Evolutionary conservation across 805 yeast genomes (phyloP).

Genomic region (Hanseniaspora lachancei): DNA sequence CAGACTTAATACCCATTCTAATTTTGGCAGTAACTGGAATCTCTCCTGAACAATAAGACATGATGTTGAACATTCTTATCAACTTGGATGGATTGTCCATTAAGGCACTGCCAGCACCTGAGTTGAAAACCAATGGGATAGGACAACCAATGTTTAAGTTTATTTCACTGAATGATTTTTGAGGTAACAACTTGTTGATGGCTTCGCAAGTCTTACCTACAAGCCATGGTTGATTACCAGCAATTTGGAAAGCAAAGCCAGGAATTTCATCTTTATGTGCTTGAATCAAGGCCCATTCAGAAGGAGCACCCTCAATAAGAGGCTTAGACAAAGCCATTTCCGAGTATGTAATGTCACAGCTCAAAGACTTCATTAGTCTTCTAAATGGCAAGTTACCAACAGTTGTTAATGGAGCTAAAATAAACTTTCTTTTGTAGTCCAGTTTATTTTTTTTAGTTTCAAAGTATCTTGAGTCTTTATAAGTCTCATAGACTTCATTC

Average conservation of each 20-base stretch:
- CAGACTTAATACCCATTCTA: constrained; percentile 80
- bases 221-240: constrained; percentile 84
- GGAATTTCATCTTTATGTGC: constrained; percentile 73
- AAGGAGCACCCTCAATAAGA: constrained; percentile 72
- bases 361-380: constrained; percentile 75
- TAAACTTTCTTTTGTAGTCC: constrained; percentile 59
- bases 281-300: constrained; percentile 96
- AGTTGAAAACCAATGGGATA: constrained; percentile 80
- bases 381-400: constrained; percentile 95
- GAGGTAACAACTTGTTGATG: constrained; percentile 24
- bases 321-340: constrained; percentile 92
- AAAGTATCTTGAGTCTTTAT: constrained; percentile 63
- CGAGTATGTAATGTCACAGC: constrained; percentile 85
- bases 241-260: constrained; percentile 88
- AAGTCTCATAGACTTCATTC: constrained; percentile 28
- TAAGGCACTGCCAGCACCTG: constrained; percentile 91
- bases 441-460: constrained; percentile 67
- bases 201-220: constrained; percentile 88
- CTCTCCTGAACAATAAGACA: constrained; percentile 82
- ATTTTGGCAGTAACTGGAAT: constrained; percentile 84
- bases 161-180: constrained; percentile 48
- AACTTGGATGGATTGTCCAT: constrained; percentile 79
- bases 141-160: constrained; percentile 97
- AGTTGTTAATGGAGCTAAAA: constrained; percentile 90
- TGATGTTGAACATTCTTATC: constrained; percentile 65